Percentiles rank a stretch among this genome's conserved stretches.
Conservation (phyloP, 192 early-diverging fungal genomes). For the Linnemannia hyalina region DNA sequence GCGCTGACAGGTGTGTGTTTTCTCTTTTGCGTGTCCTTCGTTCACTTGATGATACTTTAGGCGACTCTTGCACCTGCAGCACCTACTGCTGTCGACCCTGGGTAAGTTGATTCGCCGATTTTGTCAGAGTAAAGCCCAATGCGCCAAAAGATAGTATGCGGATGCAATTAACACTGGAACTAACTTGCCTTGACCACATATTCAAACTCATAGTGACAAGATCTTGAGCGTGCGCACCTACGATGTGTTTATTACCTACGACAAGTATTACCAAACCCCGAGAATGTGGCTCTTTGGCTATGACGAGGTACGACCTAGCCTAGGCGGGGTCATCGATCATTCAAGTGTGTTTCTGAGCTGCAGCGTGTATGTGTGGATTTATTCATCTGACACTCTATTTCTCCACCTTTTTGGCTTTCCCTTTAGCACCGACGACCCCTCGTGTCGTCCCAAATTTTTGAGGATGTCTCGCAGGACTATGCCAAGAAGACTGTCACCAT, state of each 20-base stretch:
- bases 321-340: background rate
- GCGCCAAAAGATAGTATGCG: background rate
- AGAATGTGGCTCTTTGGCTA: slow-evolving; percentile 98
- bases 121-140: background rate
- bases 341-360: background rate
- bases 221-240: slow-evolving; percentile 94
- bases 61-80: slow-evolving; percentile 44
- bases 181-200: background rate
- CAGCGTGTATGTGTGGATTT: background rate
- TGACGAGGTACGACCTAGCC: slow-evolving; percentile 74
- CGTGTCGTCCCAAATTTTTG: slow-evolving; percentile 91
- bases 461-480: slow-evolving; percentile 99
- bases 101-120: slow-evolving; percentile 24
- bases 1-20: background rate
- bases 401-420: background rate
- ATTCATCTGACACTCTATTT: background rate
- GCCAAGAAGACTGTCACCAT: slow-evolving; percentile 99
- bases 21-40: background rate
- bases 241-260: slow-evolving; percentile 99
- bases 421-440: slow-evolving; percentile 80
- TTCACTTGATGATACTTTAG: slow-evolving; percentile 22
- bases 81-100: slow-evolving; percentile 31
- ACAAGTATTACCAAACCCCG: slow-evolving; percentile 99
- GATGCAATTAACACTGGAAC: background rate
- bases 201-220: slow-evolving; percentile 70